These are phyloP conservation scores for Trichoderma harzianum DNA, from an alignment of 2,329 filamentous ascomycete genomes.

Conservation along the genomic window DNA sequence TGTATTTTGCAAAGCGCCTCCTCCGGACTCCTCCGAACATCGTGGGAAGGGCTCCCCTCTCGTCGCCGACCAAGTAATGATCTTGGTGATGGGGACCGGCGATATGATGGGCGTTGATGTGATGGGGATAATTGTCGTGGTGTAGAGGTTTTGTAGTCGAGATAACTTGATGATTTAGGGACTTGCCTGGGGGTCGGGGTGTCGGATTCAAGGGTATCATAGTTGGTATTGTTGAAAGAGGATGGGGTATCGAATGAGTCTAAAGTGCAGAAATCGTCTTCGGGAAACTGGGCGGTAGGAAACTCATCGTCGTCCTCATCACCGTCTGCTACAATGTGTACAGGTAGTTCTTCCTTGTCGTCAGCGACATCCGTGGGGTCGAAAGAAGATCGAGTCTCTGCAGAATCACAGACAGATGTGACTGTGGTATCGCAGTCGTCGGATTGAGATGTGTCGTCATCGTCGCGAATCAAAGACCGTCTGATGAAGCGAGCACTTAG, in stretches of 20 bases:
- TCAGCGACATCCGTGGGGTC: constrained; percentile 31
- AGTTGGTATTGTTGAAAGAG: constrained; percentile 21
- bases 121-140: constrained; percentile 34
- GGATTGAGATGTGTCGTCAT: constrained; percentile 45
- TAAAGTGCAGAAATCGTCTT: constrained; percentile 32
- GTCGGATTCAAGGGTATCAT: constrained; percentile 41
- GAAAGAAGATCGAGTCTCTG: constrained; percentile 37
- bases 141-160: constrained; percentile 35
- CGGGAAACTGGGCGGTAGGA: constrained; percentile 38
- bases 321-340: constrained; percentile 33
- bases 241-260: constrained; percentile 33
- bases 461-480: constrained; percentile 33
- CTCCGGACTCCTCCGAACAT: constrained; percentile 45
- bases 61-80: constrained; percentile 29
- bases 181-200: constrained; percentile 43
- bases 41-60: constrained; percentile 24
- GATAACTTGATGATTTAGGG: constrained; percentile 31
- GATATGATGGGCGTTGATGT: constrained; percentile 29
- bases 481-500: constrained; percentile 33
- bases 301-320: constrained; percentile 35
- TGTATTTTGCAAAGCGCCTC: constrained; percentile 46
- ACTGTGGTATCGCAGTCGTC: constrained; percentile 43
- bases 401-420: constrained; percentile 45
- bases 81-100: constrained; percentile 35
- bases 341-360: constrained; percentile 28